These are phyloP conservation scores for Trametes cubensis DNA, from an alignment of 768 basidiomycete species.

Conservation along the genomic window DNA sequence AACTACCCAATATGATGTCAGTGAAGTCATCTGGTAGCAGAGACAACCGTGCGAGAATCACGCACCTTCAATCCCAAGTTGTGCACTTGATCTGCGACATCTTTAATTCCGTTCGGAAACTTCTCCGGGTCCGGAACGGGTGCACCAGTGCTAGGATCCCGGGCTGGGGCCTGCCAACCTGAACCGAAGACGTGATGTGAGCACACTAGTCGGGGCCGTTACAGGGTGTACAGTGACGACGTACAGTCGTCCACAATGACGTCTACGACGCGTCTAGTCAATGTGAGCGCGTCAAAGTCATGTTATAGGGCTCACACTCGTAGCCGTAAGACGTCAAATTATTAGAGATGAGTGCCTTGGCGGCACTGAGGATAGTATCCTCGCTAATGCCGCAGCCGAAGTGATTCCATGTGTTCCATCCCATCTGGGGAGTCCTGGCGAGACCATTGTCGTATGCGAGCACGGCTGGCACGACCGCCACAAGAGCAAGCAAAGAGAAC, in stretches of 20 bases:
- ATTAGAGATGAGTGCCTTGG: slow-evolving; percentile 36
- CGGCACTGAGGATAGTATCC: slow-evolving; percentile 39
- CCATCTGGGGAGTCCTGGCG: slow-evolving; percentile 41
- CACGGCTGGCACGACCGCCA: slow-evolving; percentile 14
- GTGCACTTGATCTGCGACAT: slow-evolving; percentile 38
- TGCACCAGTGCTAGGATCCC: slow-evolving; percentile 35
- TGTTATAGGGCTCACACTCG: slow-evolving; percentile 34
- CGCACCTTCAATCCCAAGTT: slow-evolving; percentile 37
- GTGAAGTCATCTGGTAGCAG: not conserved
- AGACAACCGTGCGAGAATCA: not conserved
- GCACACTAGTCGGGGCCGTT: not conserved
- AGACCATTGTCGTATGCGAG: slow-evolving; percentile 34
- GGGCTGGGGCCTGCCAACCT: slow-evolving; percentile 39
- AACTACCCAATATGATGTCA: slow-evolving; percentile 26
- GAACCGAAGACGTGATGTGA: not conserved
- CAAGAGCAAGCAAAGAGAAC: slow-evolving; percentile 16
- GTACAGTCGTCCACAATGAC: slow-evolving; percentile 43
- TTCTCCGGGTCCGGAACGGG: slow-evolving; percentile 36
- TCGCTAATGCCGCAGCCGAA: slow-evolving; percentile 43
- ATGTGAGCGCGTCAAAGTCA: not conserved
- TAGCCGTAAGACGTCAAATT: slow-evolving; percentile 41
- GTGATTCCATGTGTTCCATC: slow-evolving; percentile 44
- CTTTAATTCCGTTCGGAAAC: slow-evolving; percentile 37
- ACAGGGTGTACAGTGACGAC: slow-evolving; percentile 1
- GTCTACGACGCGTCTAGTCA: slow-evolving; percentile 28